Conservation (phyloP, 345 rosid species). For the Bruguiera sexangula region DNA sequence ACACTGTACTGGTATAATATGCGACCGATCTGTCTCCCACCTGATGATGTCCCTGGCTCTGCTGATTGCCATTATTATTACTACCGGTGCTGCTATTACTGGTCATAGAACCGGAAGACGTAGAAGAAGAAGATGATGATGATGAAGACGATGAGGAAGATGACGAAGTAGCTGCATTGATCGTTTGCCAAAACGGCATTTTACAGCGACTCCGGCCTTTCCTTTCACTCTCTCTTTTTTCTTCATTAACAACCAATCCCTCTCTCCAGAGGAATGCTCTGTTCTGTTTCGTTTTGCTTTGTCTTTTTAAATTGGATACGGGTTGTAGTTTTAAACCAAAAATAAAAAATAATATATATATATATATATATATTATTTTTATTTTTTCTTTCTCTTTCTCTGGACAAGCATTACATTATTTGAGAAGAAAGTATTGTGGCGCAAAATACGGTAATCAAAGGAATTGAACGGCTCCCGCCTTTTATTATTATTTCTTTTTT, state of each 20-base stretch:
- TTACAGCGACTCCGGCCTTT: slow-evolving; percentile 42
- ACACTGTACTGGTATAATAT: slow-evolving; percentile 38
- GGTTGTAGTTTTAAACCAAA: no score
- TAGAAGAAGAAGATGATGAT: slow-evolving; percentile 24
- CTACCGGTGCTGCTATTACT: slow-evolving; percentile 9
- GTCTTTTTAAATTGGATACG: no score
- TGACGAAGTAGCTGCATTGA: slow-evolving; percentile 25
- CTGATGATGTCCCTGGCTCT: slow-evolving; percentile 32
- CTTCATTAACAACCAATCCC: slow-evolving; percentile 37
- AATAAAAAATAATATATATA: no score
- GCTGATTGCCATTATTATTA: slow-evolving; percentile 23
- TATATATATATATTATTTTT: no score
- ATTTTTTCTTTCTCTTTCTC: no score
- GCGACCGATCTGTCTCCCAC: slow-evolving; percentile 28
- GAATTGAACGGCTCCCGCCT: neutral
- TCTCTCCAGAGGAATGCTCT: neutral
- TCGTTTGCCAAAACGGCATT: slow-evolving; percentile 60
- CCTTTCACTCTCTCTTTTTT: slow-evolving; percentile 32
- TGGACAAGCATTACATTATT: no score
- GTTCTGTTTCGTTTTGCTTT: neutral
- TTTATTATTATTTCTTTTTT: no score
- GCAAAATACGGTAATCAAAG: no score
- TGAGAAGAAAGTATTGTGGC: no score
- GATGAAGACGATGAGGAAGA: slow-evolving; percentile 33
- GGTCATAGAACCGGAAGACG: slow-evolving; percentile 30